Evolutionary conservation across 129 eudicot species (phyloP).

Genomic region (Tanacetum coccineum): DNA sequence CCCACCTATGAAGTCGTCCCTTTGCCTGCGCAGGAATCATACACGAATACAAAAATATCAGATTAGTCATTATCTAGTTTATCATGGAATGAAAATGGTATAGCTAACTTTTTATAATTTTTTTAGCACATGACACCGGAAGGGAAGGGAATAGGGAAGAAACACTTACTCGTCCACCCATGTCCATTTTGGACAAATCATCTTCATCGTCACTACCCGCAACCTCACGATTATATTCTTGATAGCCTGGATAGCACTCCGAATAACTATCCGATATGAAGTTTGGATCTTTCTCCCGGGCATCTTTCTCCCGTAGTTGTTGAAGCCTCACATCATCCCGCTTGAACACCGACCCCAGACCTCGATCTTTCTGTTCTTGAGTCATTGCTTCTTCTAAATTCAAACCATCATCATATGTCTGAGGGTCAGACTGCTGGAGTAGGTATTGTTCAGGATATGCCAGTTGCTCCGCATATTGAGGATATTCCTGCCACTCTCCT

Average conservation of each 20-base stretch:
- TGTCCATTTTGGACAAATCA: conserved; percentile 96
- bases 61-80: not conserved
- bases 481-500: conserved; percentile 94
- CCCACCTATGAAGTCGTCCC: conserved; percentile 98
- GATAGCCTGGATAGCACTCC: conserved; percentile 97
- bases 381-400: conserved; percentile 69
- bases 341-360: conserved; percentile 97
- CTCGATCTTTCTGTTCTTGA: conserved; percentile 98
- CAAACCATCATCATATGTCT: conserved; percentile 47
- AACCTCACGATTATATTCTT: conserved; percentile 93
- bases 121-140: not conserved
- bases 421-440: conserved; percentile 46
- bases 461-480: conserved; percentile 81
- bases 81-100: not conserved
- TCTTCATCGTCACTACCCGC: conserved; percentile 95
- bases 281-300: conserved; percentile 98
- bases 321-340: conserved; percentile 92
- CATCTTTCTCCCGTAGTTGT: conserved; percentile 88
- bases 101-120: not conserved
- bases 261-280: conserved; percentile 96
- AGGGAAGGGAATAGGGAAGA: conserved; percentile 2
- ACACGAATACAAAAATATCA: not conserved
- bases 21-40: conserved; percentile 54
- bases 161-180: conserved; percentile 96
- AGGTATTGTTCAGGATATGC: conserved; percentile 80